Percentiles rank a stretch among this genome's conserved stretches.
Evolutionary conservation across 179 eudicot species (phyloP).

Genomic region (Sideroxylon spinosum): DNA sequence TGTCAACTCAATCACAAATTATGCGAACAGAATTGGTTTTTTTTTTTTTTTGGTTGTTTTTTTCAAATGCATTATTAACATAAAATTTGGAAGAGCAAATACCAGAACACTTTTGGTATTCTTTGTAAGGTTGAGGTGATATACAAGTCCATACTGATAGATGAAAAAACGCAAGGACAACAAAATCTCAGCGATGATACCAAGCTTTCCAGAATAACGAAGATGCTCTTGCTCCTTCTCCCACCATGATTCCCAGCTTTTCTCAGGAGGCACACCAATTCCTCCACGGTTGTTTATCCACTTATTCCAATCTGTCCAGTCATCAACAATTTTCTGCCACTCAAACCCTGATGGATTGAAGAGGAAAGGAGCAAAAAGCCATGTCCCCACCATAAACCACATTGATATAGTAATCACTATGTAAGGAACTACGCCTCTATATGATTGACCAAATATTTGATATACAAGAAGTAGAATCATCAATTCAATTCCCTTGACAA

Average conservation of each 20-base stretch:
- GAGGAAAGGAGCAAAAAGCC: constrained; percentile 88
- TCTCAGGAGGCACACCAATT: constrained; percentile 70
- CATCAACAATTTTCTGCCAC: constrained; percentile 90
- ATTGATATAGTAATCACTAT: constrained; percentile 62
- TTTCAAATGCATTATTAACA: too few species aligned
- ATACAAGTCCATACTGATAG: constrained; percentile 83
- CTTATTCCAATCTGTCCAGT: constrained; percentile 85
- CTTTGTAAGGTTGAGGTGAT: constrained; percentile 65
- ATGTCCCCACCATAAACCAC: constrained; percentile 82
- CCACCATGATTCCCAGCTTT: constrained; percentile 99
- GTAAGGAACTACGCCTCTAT: constrained; percentile 54
- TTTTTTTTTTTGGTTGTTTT: too few species aligned
- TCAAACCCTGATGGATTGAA: constrained; percentile 89
- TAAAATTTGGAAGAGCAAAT: constrained; percentile 2
- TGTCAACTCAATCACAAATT: background rate
- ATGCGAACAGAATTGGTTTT: background rate
- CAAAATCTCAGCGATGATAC: constrained; percentile 64
- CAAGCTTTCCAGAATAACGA: constrained; percentile 63
- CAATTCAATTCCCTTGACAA: constrained; percentile 84
- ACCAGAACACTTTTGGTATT: constrained; percentile 60
- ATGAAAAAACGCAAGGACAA: constrained; percentile 69
- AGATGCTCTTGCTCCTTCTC: constrained; percentile 82
- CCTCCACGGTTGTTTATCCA: constrained; percentile 85
- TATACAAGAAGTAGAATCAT: constrained; percentile 77
- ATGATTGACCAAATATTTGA: constrained; percentile 58